Evolutionary conservation across 805 yeast genomes (phyloP).

Genomic region (Peterozyma toletana): DNA sequence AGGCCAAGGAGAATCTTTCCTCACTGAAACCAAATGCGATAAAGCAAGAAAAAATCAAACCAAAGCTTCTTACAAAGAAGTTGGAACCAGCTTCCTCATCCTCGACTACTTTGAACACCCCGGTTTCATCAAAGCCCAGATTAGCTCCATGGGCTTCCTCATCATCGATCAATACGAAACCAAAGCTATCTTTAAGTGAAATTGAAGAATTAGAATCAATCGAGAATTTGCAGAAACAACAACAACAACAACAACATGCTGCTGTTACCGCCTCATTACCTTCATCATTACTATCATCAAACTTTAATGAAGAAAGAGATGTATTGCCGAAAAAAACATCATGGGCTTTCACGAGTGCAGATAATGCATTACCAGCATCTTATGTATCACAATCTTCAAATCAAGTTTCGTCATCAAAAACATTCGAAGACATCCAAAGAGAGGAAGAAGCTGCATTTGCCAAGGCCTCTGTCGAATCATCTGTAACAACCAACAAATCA

Average conservation of each 20-base stretch:
- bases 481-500: slow-evolving; percentile 21
- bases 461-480: slow-evolving; percentile 16
- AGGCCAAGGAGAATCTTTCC: neutral
- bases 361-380: no score
- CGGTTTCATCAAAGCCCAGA: slow-evolving; percentile 11
- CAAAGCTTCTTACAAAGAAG: no score
- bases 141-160: slow-evolving; percentile 53
- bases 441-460: slow-evolving; percentile 42
- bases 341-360: slow-evolving; percentile 24
- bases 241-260: slow-evolving; percentile 26
- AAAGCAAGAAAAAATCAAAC: no score
- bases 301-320: slow-evolving; percentile 15
- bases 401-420: slow-evolving; percentile 30
- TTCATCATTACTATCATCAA: neutral
- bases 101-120: neutral
- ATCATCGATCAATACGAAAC: slow-evolving; percentile 17
- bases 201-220: slow-evolving; percentile 41
- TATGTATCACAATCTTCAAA: neutral
- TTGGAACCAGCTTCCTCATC: no score
- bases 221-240: slow-evolving; percentile 31
- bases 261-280: neutral
- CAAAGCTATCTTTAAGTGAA: slow-evolving; percentile 40
- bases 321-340: slow-evolving; percentile 25
- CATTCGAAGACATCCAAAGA: slow-evolving; percentile 55
- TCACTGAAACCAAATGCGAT: neutral